phyloP scores from a whole-genome alignment of 176 grass and related monocot species.

The Aegilops tauschii region DNA sequence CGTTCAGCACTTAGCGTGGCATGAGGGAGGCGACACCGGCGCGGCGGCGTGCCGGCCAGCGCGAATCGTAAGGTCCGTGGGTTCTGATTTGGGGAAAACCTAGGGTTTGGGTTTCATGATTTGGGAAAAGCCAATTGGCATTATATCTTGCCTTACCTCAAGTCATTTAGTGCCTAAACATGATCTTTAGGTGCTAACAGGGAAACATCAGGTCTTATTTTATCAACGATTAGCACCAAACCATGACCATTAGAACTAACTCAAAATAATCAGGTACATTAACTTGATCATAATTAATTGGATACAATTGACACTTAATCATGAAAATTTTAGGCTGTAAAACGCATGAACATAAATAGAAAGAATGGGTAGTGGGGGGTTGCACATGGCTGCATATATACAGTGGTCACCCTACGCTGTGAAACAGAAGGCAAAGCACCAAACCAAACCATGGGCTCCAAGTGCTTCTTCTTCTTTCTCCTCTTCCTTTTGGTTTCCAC shows the following conservation, averaged over 20 bases:
- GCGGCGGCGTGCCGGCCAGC: no score
- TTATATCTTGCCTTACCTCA: no score
- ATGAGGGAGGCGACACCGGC: no score
- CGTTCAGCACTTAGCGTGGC: no score
- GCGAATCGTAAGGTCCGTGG: no score
- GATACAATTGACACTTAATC: neutral
- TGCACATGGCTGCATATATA: neutral
- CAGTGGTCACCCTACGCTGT: neutral
- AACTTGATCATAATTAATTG: neutral
- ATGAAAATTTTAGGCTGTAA: neutral
- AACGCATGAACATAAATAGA: neutral
- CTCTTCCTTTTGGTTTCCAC: neutral
- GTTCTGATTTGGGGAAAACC: no score
- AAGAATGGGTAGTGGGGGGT: neutral
- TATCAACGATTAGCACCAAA: neutral
- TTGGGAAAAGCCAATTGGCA: no score
- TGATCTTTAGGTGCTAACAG: no score
- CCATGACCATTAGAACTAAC: neutral
- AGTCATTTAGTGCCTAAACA: no score
- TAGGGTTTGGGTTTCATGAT: no score
- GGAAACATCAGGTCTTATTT: neutral
- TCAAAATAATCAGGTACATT: neutral
- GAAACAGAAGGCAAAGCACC: neutral
- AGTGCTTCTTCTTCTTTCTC: neutral
- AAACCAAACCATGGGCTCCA: neutral